Conservation (phyloP, 306 rosid species). For the Acacia crassicarpa region DNA sequence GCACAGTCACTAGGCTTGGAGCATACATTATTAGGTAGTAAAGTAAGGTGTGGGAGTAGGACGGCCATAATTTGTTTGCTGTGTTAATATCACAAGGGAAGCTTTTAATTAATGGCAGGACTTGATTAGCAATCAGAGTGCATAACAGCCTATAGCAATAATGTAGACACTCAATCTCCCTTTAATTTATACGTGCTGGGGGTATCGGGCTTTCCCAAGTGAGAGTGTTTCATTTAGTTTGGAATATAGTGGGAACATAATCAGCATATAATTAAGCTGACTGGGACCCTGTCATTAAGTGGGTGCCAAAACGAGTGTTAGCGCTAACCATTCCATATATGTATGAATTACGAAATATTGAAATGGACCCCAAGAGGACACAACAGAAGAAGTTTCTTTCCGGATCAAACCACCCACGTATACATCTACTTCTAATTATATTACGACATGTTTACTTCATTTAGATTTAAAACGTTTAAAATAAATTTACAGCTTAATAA, state of each 20-base stretch:
- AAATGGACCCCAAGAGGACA: too few relatives aligned
- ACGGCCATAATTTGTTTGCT: background rate
- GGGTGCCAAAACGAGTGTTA: background rate
- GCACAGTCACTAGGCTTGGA: background rate
- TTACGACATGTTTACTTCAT: too few relatives aligned
- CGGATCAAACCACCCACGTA: too few relatives aligned
- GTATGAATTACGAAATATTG: background rate
- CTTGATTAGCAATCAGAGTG: background rate
- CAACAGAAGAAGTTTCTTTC: too few relatives aligned
- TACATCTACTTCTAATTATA: too few relatives aligned
- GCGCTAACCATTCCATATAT: background rate
- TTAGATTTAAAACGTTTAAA: too few relatives aligned
- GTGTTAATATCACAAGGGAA: background rate
- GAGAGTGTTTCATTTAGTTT: background rate
- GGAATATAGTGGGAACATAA: conserved; percentile 19
- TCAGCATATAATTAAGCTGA: conserved; percentile 16
- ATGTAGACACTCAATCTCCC: conserved; percentile 28
- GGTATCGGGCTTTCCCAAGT: background rate
- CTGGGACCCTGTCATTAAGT: conserved; percentile 29
- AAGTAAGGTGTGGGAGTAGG: background rate
- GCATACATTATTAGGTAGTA: background rate
- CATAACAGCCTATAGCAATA: conserved; percentile 28
- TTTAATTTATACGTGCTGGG: conserved; percentile 15
- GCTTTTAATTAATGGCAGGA: background rate
- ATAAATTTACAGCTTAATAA: too few relatives aligned